Evolutionary conservation across 257 asterid species (phyloP).

Genomic region (Nicotiana tomentosiformis): DNA sequence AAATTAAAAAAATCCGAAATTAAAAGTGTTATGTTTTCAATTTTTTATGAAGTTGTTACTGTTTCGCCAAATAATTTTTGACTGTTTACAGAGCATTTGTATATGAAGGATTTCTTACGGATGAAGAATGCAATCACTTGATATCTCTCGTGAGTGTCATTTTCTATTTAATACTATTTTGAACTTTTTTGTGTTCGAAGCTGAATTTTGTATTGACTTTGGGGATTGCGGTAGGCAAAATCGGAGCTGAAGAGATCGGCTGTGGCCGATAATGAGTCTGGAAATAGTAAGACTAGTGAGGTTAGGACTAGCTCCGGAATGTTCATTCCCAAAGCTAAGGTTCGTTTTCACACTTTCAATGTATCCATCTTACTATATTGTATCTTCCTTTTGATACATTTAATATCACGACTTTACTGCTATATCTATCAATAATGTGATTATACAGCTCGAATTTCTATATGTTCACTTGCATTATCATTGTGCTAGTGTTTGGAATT

Average conservation of each 20-base stretch:
- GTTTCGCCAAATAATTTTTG: background rate
- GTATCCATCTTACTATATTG: background rate
- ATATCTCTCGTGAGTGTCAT: constrained; percentile 60
- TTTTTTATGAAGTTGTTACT: background rate
- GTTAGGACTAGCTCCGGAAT: constrained; percentile 97
- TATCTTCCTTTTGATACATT: background rate
- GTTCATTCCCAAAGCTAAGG: constrained; percentile 82
- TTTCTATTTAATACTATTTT: background rate
- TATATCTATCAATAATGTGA: background rate
- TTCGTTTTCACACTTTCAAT: constrained; percentile 19
- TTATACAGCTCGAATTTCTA: background rate
- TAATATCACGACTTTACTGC: background rate
- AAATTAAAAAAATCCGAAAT: background rate
- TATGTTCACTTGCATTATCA: background rate
- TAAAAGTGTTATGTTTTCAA: background rate
- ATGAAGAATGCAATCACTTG: constrained; percentile 87
- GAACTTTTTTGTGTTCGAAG: background rate
- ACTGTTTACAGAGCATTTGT: constrained; percentile 60
- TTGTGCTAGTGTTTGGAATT: background rate
- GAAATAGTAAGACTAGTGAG: constrained; percentile 66
- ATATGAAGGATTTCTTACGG: constrained; percentile 80
- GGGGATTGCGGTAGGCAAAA: constrained; percentile 53
- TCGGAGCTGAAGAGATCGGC: constrained; percentile 83
- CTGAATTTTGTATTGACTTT: background rate
- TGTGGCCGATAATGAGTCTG: constrained; percentile 84